These are phyloP conservation scores for Wickerhamiella brachini DNA, from an alignment of 805 yeast genomes.

Conservation along the genomic window DNA sequence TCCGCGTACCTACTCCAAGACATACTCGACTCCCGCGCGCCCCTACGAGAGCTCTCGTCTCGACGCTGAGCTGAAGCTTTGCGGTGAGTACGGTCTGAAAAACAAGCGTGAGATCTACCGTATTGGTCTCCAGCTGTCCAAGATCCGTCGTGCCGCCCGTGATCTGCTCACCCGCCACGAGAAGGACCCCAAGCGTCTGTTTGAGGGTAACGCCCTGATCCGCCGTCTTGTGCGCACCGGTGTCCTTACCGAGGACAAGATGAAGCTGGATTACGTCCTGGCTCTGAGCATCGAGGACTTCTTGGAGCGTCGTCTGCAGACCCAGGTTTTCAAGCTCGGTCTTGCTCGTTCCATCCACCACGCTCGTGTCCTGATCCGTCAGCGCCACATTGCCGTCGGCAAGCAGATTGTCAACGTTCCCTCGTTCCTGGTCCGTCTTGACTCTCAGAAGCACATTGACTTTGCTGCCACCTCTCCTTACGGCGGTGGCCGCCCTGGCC, in stretches of 20 bases:
- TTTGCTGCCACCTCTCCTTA: slow-evolving; percentile 98
- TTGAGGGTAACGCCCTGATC: slow-evolving; percentile 99
- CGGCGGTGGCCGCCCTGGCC: slow-evolving; percentile 99
- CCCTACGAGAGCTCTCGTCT: slow-evolving; percentile 99
- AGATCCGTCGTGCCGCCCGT: slow-evolving; percentile 99
- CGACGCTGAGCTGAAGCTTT: slow-evolving; percentile 97
- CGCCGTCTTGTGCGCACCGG: slow-evolving; percentile 99
- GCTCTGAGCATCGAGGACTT: slow-evolving; percentile 97
- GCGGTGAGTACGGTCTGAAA: slow-evolving; percentile 99
- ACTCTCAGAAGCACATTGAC: slow-evolving; percentile 99
- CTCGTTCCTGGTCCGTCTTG: slow-evolving; percentile 98
- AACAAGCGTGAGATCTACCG: slow-evolving; percentile 99
- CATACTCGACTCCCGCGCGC: slow-evolving; percentile 98
- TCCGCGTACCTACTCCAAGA: slow-evolving; percentile 98
- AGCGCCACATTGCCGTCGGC: slow-evolving; percentile 99
- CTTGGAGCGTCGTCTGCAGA: slow-evolving; percentile 99
- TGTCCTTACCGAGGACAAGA: slow-evolving; percentile 97
- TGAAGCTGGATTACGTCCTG: slow-evolving; percentile 99
- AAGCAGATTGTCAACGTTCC: slow-evolving; percentile 98
- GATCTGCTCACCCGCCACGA: slow-evolving; percentile 99
- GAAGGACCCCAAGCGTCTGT: slow-evolving; percentile 99
- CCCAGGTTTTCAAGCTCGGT: slow-evolving; percentile 99
- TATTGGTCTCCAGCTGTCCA: slow-evolving; percentile 97
- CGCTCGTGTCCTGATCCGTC: slow-evolving; percentile 97
- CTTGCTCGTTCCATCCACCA: slow-evolving; percentile 99